phyloP scores from a whole-genome alignment of 768 basidiomycete species.

The Megacollybia marginata region DNA sequence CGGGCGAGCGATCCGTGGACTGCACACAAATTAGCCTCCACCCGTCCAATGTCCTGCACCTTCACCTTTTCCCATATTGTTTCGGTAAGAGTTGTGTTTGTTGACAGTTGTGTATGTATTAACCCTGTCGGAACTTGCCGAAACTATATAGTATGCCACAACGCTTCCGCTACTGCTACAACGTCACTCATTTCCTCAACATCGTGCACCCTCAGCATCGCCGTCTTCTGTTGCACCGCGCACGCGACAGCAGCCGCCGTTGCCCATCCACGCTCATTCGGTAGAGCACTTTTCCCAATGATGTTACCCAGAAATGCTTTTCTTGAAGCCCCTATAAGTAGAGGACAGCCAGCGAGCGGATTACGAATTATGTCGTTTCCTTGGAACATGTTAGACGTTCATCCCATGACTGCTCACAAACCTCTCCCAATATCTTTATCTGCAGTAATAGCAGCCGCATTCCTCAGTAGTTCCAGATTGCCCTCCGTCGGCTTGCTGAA shows the following conservation, averaged over 20 bases:
- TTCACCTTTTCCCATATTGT: slow-evolving; percentile 71
- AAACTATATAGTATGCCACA: slow-evolving; percentile 31
- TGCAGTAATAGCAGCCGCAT: slow-evolving; percentile 38
- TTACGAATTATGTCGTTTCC: slow-evolving; percentile 26
- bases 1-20: slow-evolving; percentile 99
- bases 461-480: slow-evolving; percentile 62
- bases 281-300: slow-evolving; percentile 51
- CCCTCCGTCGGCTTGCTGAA: slow-evolving; percentile 83
- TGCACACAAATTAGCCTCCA: slow-evolving; percentile 19
- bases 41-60: neutral
- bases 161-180: slow-evolving; percentile 53
- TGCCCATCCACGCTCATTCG: slow-evolving; percentile 67
- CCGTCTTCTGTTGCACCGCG: slow-evolving; percentile 65
- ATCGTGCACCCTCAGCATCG: slow-evolving; percentile 80
- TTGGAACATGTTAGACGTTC: slow-evolving; percentile 5
- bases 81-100: slow-evolving; percentile 33
- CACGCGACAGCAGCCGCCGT: slow-evolving; percentile 74
- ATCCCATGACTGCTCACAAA: slow-evolving; percentile 7
- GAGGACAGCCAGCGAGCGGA: slow-evolving; percentile 49
- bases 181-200: slow-evolving; percentile 68
- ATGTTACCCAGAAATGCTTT: slow-evolving; percentile 80
- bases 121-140: neutral
- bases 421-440: slow-evolving; percentile 25
- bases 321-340: slow-evolving; percentile 71
- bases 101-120: slow-evolving; percentile 16